phyloP scores from a whole-genome alignment of 192 early-diverging fungal species.

The Mortierella antarctica region DNA sequence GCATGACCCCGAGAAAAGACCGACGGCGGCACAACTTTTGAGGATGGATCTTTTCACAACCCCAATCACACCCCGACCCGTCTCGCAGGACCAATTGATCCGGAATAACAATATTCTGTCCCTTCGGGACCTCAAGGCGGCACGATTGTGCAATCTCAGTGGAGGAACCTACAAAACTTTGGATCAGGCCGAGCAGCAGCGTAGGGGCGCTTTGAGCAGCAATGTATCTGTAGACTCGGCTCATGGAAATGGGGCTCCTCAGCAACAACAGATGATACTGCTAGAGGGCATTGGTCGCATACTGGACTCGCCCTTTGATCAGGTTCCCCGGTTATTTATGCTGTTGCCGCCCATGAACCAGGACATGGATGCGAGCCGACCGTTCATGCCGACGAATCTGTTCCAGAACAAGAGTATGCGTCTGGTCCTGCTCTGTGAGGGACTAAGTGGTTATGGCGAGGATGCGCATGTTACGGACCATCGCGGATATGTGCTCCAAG shows the following conservation, averaged over 20 bases:
- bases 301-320: slow-evolving; percentile 45
- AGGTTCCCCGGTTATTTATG: slow-evolving; percentile 50
- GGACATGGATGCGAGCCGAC: slow-evolving; percentile 16
- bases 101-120: slow-evolving; percentile 41
- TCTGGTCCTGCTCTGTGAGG: slow-evolving; percentile 40
- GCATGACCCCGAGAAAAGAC: slow-evolving; percentile 26
- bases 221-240: slow-evolving; percentile 9
- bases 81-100: slow-evolving; percentile 21
- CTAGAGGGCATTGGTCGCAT: slow-evolving; percentile 39
- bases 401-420: slow-evolving; percentile 37
- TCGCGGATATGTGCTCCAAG: slow-evolving; percentile 32
- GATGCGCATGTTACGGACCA: slow-evolving; percentile 49
- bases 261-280: slow-evolving; percentile 30
- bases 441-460: slow-evolving; percentile 38
- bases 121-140: slow-evolving; percentile 28
- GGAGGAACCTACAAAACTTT: neutral
- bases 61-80: slow-evolving; percentile 4
- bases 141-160: slow-evolving; percentile 24
- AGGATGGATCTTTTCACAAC: slow-evolving; percentile 34
- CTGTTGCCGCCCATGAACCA: slow-evolving; percentile 35
- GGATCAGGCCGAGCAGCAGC: too few species aligned
- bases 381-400: slow-evolving; percentile 23
- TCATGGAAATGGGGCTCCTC: neutral
- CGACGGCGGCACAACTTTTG: slow-evolving; percentile 28
- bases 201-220: neutral